Conservation (phyloP, 2,329 filamentous ascomycete species). For the Annulohypoxylon truncatum region DNA sequence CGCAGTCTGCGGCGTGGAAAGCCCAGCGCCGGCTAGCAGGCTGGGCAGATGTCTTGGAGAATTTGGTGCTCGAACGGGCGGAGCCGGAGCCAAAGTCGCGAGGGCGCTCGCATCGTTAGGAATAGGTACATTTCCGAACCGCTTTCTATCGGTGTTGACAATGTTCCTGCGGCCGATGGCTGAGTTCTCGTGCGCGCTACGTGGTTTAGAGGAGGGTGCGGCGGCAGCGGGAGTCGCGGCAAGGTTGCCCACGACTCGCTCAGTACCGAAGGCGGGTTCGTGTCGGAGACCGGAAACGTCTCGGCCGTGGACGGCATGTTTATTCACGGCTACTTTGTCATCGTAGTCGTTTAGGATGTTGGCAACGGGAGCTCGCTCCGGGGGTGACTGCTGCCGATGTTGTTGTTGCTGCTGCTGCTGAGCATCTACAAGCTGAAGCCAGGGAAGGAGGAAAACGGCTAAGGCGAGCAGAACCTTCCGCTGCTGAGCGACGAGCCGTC, state of each 20-base stretch:
- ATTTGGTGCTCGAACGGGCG: conserved; percentile 92
- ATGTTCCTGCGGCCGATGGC: conserved; percentile 39
- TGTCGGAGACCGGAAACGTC: conserved; percentile 35
- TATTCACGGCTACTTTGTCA: conserved; percentile 35
- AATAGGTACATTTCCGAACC: conserved; percentile 43
- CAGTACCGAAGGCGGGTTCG: conserved; percentile 40
- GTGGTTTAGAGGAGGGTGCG: conserved; percentile 40
- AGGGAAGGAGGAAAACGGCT: conserved; percentile 62
- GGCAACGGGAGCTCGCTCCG: conserved; percentile 43
- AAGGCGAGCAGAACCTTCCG: conserved; percentile 58
- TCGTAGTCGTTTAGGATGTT: conserved; percentile 43
- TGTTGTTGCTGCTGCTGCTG: conserved; percentile 71
- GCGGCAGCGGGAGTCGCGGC: conserved; percentile 46
- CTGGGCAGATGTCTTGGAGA: conserved; percentile 75
- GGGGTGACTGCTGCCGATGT: conserved; percentile 42
- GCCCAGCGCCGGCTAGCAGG: conserved; percentile 66
- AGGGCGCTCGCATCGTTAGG: conserved; percentile 89
- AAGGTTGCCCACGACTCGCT: conserved; percentile 41
- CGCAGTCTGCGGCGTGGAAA: conserved; percentile 89
- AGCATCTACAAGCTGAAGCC: conserved; percentile 62
- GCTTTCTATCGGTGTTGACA: conserved; percentile 39
- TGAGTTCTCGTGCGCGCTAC: conserved; percentile 28
- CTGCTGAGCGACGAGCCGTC: conserved; percentile 58
- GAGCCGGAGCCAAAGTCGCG: conserved; percentile 96
- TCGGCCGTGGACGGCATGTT: conserved; percentile 35